Percentiles rank a stretch among this genome's conserved stretches.
These are phyloP conservation scores for Cardiospermum halicacabum DNA, from an alignment of 345 rosid genomes.

Conservation along the genomic window DNA sequence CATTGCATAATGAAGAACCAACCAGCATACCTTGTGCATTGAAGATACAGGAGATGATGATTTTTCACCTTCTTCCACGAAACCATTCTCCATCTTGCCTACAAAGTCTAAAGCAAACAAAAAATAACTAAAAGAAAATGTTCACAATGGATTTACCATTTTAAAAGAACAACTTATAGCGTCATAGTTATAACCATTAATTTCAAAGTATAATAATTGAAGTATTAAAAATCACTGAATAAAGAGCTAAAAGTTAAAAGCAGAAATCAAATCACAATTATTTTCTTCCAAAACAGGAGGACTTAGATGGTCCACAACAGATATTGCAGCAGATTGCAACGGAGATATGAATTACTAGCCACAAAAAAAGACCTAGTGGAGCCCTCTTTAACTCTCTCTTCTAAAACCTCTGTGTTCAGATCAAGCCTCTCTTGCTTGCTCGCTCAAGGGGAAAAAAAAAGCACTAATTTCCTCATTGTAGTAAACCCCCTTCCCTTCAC, in stretches of 20 bases:
- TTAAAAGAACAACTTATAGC: neutral
- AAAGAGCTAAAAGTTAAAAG: neutral
- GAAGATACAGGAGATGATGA: neutral
- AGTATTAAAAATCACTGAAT: neutral
- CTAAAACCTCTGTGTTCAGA: neutral
- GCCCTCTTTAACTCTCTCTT: neutral
- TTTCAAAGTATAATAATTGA: neutral
- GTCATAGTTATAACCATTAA: neutral
- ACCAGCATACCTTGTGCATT: conserved; percentile 19
- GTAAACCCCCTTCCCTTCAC: neutral
- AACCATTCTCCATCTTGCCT: conserved; percentile 23
- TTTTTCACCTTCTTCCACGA: conserved; percentile 8
- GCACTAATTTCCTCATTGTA: neutral
- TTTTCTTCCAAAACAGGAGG: neutral
- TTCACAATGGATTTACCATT: neutral
- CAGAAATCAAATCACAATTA: neutral
- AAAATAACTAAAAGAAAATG: neutral
- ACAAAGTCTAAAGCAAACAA: neutral
- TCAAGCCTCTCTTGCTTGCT: neutral
- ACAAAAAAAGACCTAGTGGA: neutral
- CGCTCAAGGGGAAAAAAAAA: neutral
- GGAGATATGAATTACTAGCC: neutral
- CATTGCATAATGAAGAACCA: neutral
- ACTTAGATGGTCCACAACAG: neutral
- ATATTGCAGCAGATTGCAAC: neutral